phyloP scores from a whole-genome alignment of 768 basidiomycete genomes.

The Trametes maxima region DNA sequence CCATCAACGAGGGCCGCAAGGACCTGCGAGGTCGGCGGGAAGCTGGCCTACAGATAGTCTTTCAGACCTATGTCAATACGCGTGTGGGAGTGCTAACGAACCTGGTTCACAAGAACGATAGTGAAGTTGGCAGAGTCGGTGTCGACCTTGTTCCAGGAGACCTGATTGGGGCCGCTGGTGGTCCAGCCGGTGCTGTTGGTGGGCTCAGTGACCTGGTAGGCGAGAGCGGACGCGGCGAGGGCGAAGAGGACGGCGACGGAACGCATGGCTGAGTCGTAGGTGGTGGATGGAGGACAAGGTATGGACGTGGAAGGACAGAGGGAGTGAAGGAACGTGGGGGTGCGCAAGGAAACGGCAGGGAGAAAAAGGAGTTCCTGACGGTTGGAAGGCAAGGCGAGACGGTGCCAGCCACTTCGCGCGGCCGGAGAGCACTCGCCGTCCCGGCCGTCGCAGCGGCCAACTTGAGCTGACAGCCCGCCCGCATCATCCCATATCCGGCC shows the following conservation, averaged over 20 bases:
- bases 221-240: constrained; percentile 56
- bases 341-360: constrained; percentile 7
- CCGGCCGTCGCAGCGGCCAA: constrained; percentile 9
- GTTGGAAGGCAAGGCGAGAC: constrained; percentile 5
- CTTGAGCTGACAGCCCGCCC: neutral
- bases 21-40: constrained; percentile 44
- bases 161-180: constrained; percentile 50
- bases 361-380: constrained; percentile 4
- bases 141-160: constrained; percentile 64
- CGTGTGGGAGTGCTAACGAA: constrained; percentile 31
- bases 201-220: constrained; percentile 64
- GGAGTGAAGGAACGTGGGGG: constrained; percentile 22
- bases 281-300: constrained; percentile 11
- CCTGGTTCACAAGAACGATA: constrained; percentile 65
- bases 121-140: constrained; percentile 75
- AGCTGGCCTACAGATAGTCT: constrained; percentile 36
- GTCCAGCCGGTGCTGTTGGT: constrained; percentile 54
- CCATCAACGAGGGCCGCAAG: constrained; percentile 61
- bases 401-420: constrained; percentile 7
- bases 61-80: neutral
- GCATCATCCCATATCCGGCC: constrained; percentile 10
- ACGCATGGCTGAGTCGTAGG: constrained; percentile 43
- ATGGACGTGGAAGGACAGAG: neutral
- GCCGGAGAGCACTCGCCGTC: constrained; percentile 12
- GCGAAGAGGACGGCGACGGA: constrained; percentile 44